Conservation (phyloP, 148 eudicot species). For the Fagopyrum tataricum region DNA sequence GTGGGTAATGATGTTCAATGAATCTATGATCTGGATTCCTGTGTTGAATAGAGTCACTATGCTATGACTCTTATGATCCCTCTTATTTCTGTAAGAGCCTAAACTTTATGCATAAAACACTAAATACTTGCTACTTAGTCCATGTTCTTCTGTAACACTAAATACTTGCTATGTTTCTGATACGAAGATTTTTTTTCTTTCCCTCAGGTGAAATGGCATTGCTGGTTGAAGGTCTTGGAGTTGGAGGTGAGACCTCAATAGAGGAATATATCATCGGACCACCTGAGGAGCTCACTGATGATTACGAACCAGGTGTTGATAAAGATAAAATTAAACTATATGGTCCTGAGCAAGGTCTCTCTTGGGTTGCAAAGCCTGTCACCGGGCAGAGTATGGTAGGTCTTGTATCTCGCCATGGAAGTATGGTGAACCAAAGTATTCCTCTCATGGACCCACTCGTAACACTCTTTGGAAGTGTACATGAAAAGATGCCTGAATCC, state of each 20-base stretch:
- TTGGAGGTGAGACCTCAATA: constrained; percentile 68
- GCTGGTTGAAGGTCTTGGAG: constrained; percentile 82
- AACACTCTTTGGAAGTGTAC: constrained; percentile 71
- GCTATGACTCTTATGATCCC: too few species aligned
- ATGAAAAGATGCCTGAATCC: constrained; percentile 60
- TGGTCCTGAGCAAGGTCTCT: constrained; percentile 54
- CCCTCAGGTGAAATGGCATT: constrained; percentile 66
- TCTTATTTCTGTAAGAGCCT: not conserved
- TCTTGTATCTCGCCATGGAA: constrained; percentile 65
- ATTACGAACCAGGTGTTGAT: constrained; percentile 27
- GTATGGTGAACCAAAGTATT: constrained; percentile 38
- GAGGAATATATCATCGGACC: constrained; percentile 75
- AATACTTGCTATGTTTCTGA: constrained; percentile 1
- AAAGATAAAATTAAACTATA: constrained; percentile 48
- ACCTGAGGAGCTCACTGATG: constrained; percentile 38
- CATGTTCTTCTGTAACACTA: too few species aligned
- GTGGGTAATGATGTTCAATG: not conserved
- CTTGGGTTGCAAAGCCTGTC: constrained; percentile 75
- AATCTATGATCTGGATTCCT: not conserved
- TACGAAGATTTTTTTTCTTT: not conserved
- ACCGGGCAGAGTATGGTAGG: constrained; percentile 53
- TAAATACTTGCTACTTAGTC: too few species aligned
- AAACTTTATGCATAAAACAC: not conserved
- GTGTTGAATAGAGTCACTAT: not conserved
- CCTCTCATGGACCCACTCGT: constrained; percentile 67